phyloP scores from a whole-genome alignment of 805 yeast species.

The Tetrapisispora fleetii region DNA sequence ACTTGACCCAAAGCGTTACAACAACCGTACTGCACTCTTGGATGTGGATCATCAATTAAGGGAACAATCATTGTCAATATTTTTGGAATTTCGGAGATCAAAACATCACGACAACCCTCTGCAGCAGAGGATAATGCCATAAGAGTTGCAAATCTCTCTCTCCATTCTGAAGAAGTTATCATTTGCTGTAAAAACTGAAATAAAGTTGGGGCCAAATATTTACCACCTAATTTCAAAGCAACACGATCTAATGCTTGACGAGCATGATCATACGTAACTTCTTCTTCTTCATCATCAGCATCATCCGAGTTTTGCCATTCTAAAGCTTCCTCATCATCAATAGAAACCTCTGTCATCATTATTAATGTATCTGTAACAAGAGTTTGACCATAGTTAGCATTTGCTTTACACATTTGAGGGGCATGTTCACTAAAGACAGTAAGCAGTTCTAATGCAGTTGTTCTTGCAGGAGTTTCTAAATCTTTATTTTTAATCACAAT shows the following conservation, averaged over 20 bases:
- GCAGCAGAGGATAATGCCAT: constrained; percentile 97
- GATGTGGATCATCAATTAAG: constrained; percentile 72
- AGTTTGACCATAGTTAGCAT: constrained; percentile 58
- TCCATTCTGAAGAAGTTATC: constrained; percentile 72
- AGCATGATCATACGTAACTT: constrained; percentile 81
- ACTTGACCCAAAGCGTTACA: constrained; percentile 96
- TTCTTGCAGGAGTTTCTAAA: constrained; percentile 67
- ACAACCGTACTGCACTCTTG: constrained; percentile 94
- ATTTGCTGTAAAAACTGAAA: constrained; percentile 81
- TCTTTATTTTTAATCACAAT: constrained; percentile 74
- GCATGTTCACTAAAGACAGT: constrained; percentile 89
- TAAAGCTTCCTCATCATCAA: constrained; percentile 75
- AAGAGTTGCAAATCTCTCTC: constrained; percentile 91
- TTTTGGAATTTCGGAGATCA: constrained; percentile 71
- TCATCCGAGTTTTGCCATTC: constrained; percentile 83
- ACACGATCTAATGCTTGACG: constrained; percentile 92
- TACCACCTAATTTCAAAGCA: constrained; percentile 74
- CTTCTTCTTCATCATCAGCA: constrained; percentile 70
- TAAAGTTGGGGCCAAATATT: constrained; percentile 71
- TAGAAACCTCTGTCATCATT: constrained; percentile 87
- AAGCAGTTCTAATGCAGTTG: constrained; percentile 79
- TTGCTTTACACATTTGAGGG: constrained; percentile 87
- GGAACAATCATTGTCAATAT: constrained; percentile 81
- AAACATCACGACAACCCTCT: constrained; percentile 89
- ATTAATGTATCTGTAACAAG: constrained; percentile 66